A percentile compares a stretch with the other conserved stretches of the same genome.
phyloP scores from a whole-genome alignment of 1,284 basidiomycete species.

The Rhodotorula glutinis region DNA sequence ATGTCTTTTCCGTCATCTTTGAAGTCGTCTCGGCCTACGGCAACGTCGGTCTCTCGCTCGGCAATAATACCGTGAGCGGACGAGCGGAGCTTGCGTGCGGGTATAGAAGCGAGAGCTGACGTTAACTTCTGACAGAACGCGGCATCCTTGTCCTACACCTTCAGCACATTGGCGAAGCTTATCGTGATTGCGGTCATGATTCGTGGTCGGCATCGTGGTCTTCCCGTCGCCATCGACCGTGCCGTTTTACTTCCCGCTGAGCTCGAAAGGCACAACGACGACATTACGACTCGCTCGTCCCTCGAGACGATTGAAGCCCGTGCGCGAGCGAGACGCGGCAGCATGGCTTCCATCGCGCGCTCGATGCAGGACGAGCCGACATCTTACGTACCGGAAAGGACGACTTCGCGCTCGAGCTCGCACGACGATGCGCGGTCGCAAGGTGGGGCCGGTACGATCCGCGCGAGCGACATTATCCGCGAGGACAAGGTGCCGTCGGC shows the following conservation, averaged over 20 bases:
- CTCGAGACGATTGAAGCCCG: slow-evolving; percentile 2
- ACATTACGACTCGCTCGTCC: slow-evolving; percentile 11
- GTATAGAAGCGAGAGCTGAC: background rate
- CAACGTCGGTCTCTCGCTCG: slow-evolving; percentile 79
- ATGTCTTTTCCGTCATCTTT: slow-evolving; percentile 53
- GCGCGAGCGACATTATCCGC: no score
- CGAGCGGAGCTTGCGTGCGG: no score
- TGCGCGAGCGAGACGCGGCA: background rate
- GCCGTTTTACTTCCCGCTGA: slow-evolving; percentile 54
- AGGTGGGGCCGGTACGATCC: no score
- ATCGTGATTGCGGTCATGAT: slow-evolving; percentile 84
- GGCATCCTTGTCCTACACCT: slow-evolving; percentile 74
- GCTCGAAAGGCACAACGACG: slow-evolving; percentile 30
- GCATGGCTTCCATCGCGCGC: background rate
- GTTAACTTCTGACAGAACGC: slow-evolving; percentile 47
- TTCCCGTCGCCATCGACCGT: slow-evolving; percentile 64
- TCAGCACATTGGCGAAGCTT: slow-evolving; percentile 78
- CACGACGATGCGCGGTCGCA: no score
- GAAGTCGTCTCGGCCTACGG: slow-evolving; percentile 89
- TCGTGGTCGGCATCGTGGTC: slow-evolving; percentile 82
- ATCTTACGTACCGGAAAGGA: no score
- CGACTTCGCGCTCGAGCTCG: no score
- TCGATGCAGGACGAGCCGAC: no score
- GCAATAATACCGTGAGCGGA: slow-evolving; percentile 50
- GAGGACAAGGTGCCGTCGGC: background rate